A percentile compares a stretch with the other conserved stretches of the same genome.
phyloP scores from a whole-genome alignment of 75 land plant species.

The Ceratopteris richardii region DNA sequence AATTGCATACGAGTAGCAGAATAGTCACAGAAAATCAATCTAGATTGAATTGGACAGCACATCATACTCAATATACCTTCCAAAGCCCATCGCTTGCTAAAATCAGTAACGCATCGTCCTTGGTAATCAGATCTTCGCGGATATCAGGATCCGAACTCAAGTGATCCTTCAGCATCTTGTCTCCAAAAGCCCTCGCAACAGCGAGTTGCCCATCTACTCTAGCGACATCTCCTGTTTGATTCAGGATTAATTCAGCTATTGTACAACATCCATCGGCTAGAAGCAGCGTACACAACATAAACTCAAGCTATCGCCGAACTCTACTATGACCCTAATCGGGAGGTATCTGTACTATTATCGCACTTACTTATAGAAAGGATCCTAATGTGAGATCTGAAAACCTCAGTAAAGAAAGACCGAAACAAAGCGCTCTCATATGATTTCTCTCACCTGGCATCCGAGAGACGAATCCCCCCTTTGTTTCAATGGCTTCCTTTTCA shows the following conservation, averaged over 20 bases:
- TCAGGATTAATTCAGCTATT: constrained; percentile 2
- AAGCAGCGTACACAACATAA: too few species aligned
- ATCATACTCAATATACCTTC: too few species aligned
- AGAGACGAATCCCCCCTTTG: constrained; percentile 70
- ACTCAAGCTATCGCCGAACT: too few species aligned
- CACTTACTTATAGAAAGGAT: too few species aligned
- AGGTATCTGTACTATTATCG: too few species aligned
- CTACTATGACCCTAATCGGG: too few species aligned
- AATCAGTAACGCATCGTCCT: constrained; percentile 43
- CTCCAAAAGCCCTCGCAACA: constrained; percentile 83
- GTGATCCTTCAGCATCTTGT: constrained; percentile 62
- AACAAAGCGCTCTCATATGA: too few species aligned
- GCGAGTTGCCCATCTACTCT: constrained; percentile 84
- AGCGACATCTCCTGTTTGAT: constrained; percentile 87
- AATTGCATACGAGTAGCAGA: too few species aligned
- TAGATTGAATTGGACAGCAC: too few species aligned
- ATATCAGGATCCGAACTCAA: constrained; percentile 86
- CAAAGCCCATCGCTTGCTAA: constrained; percentile 92
- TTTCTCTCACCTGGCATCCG: constrained; percentile 62
- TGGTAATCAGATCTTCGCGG: constrained; percentile 20
- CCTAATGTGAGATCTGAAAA: too few species aligned
- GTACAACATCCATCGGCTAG: not conserved
- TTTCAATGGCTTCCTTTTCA: constrained; percentile 51
- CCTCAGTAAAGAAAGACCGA: too few species aligned
- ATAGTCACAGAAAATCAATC: not conserved